Base-by-base conservation (phyloP, 2,329 filamentous ascomycete species). In the Coniella lustricola region DNA sequence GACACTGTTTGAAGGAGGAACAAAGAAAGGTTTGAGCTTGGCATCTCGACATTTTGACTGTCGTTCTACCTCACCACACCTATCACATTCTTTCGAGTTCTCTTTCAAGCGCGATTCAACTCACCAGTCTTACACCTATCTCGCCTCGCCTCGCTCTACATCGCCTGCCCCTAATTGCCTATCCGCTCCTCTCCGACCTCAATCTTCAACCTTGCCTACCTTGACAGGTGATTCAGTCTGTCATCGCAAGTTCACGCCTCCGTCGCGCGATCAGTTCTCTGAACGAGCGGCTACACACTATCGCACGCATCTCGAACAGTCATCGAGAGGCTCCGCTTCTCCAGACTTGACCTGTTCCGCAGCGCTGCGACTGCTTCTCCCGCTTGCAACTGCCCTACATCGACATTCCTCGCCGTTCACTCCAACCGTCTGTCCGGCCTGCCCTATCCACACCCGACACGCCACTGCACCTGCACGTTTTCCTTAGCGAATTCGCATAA, bases 401-500 rank as follows among this genome's bases (percentile, higher is more conserved):
- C 48, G 50, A 49, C 47, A 44, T 37, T 18, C 39, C 31, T 29
- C 38, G 38, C 38, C 44, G 44, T 50, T 50, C 44, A 47, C 44
- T 47, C 43, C 39, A 47, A 31, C 38, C 38, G 34, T 25, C 44
- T 40, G 36, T 47, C 54, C 55, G 56, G 52, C 49, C 45, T 32
- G 42, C 49, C 51, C 54, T 51, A 48, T 52, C 61, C 64, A 59
- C 64, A 62, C 64, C 69, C 67, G 67, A 68, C 65, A 65, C 70
- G 67, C 69, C 76, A 77, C 75, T 79, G 72, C 86, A 90, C 85
- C 86, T 89, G 84, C 87, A 87, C 83, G 85, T 90, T 91, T 90
- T 90, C 84, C 75, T 90, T 88, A 73, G 44, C 77, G 84, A 86
- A 84, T 82, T 49, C 50, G 77, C 81, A 78, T 79, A 74, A 82